Conservation (phyloP, 1,284 basidiomycete genomes). For the Paramarasmius palmivorus region DNA sequence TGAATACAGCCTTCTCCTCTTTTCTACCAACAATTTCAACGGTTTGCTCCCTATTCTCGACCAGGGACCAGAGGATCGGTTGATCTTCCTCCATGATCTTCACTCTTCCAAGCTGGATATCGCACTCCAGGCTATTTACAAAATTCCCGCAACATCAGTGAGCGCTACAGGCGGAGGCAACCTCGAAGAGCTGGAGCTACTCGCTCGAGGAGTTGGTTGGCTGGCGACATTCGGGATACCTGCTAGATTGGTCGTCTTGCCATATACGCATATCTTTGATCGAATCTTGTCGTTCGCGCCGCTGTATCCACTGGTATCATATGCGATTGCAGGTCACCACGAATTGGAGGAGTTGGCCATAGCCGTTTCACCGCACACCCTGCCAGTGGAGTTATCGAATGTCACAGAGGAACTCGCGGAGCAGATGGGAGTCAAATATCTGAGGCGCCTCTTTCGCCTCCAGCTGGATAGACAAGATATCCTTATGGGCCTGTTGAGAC, state of each 20-base stretch:
- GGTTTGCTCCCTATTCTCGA: neutral
- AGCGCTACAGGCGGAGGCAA: no score
- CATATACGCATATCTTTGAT: conserved; percentile 25
- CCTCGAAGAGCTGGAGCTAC: conserved; percentile 19
- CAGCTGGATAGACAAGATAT: no score
- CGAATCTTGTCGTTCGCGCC: conserved; percentile 40
- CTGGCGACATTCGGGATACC: conserved; percentile 37
- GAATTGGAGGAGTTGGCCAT: conserved; percentile 39
- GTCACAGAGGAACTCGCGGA: conserved; percentile 1
- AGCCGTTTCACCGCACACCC: conserved; percentile 38
- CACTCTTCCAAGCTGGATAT: neutral
- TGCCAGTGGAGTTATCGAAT: conserved; percentile 35
- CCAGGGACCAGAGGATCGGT: neutral
- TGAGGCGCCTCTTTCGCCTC: no score
- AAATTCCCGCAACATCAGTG: neutral
- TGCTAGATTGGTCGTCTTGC: conserved; percentile 6
- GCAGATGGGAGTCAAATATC: neutral
- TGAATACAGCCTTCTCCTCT: neutral
- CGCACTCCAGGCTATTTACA: conserved; percentile 2
- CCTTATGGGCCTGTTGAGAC: no score
- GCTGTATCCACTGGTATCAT: conserved; percentile 38
- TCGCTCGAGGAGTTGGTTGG: conserved; percentile 29
- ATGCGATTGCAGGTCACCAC: conserved; percentile 41
- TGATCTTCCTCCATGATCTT: neutral
- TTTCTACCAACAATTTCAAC: conserved; percentile 4